Evolutionary conservation across 208 protist species (phyloP), one percentile per base, ranked within the genome.

Genomic region (Acanthamoeba sp.): DNA sequence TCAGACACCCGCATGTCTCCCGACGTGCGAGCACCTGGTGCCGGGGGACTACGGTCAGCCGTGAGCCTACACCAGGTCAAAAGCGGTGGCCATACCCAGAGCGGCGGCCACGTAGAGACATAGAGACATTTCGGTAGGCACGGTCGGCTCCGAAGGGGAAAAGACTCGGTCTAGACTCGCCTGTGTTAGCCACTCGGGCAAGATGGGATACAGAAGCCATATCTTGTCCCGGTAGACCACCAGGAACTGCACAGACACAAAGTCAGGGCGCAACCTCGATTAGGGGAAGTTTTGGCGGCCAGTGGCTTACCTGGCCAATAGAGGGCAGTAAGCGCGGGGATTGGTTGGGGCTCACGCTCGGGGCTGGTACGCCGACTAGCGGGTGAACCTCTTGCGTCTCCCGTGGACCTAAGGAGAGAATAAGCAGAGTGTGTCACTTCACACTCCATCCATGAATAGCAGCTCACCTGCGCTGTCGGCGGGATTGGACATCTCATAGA

Each of bases 221-320:
- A 80, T 80, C 71, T 80, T 80, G 38, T 80, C 71, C 24, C 71
- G 32, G 71, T 80, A 80, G 36, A 48, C 24, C 38, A 80, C 40
- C 40, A 80, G 20, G 29, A 20, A 80, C 71, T 80, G 71, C 62
- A 16, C 62, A 69, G 4, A 32, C 14, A 27, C 40, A 29, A 4
- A 80, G 38, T 1, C 20, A 80, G 27, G 36, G 36, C 6, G 6
- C 0, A 69, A 34, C 6, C 16, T 1, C 1, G 29, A 69, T 7
- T 12, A 64, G 57, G 5, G 18, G 22, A 64, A 29, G 16, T 2
- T 24, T 2, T 5, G 18, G 16, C 18, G 57, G 57, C 57, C 48
- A 20, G 6, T 6, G 10, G 20, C 62, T 10, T 16, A 36, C 62
- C 62, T 69, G 4, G n/a, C 14, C 29, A 22, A 69, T 36, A 3